phyloP scores from a whole-genome alignment of 192 early-diverging fungal species.

The Podochytrium sp. region DNA sequence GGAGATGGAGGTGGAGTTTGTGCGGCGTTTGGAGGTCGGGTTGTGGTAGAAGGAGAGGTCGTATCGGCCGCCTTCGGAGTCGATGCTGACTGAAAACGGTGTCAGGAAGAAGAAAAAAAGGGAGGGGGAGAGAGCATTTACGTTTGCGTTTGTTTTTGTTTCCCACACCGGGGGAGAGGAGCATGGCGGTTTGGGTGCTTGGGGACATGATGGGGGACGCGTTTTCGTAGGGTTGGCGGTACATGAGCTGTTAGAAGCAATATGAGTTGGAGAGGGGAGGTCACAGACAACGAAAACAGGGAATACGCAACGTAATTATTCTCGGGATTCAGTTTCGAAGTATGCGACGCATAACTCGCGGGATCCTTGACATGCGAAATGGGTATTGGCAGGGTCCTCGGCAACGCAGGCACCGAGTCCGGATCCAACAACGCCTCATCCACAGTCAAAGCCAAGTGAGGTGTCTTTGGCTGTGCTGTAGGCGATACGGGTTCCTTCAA shows the following conservation, averaged over 20 bases:
- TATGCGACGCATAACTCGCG: slow-evolving; percentile 43
- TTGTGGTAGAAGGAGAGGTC: too few relatives aligned
- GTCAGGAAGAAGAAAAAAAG: too few relatives aligned
- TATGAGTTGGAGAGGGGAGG: too few relatives aligned
- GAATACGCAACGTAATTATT: slow-evolving; percentile 16
- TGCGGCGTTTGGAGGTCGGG: too few relatives aligned
- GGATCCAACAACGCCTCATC: background rate
- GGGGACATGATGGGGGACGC: slow-evolving; percentile 42
- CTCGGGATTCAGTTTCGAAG: slow-evolving; percentile 48
- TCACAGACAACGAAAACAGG: too few relatives aligned
- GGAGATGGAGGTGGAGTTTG: too few relatives aligned
- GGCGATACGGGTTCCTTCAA: background rate
- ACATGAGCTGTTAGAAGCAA: slow-evolving; percentile 12
- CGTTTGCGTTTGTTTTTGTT: slow-evolving; percentile 49
- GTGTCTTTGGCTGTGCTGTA: too few relatives aligned
- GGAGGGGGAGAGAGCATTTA: too few relatives aligned
- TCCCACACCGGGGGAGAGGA: slow-evolving; percentile 24
- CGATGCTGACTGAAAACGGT: too few relatives aligned
- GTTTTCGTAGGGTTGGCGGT: slow-evolving; percentile 24
- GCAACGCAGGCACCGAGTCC: background rate
- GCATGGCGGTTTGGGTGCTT: slow-evolving; percentile 26
- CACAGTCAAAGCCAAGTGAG: too few relatives aligned
- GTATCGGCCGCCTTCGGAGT: too few relatives aligned
- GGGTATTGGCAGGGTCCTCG: slow-evolving; percentile 26
- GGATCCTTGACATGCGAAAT: slow-evolving; percentile 43